These are phyloP conservation scores for Phanerochaete sordida DNA, from an alignment of 768 basidiomycete genomes.

Conservation along the genomic window DNA sequence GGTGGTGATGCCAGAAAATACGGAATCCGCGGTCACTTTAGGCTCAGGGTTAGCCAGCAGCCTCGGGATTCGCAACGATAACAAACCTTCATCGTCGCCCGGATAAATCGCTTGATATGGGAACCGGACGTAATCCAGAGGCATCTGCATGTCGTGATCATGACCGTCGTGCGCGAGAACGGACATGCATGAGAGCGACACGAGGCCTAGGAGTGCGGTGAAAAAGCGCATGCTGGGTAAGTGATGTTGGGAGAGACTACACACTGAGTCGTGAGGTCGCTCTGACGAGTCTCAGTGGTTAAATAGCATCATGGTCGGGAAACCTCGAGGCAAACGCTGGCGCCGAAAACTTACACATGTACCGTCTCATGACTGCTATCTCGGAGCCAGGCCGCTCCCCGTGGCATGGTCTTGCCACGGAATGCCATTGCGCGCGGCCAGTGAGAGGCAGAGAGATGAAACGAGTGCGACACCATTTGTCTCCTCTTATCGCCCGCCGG, in stretches of 20 bases:
- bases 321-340: conserved; percentile 4
- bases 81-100: conserved; percentile 52
- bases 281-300: not conserved
- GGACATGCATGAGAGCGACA: conserved; percentile 24
- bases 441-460: not conserved
- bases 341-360: conserved; percentile 9
- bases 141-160: conserved; percentile 51
- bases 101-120: conserved; percentile 61
- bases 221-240: conserved; percentile 15
- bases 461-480: not conserved
- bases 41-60: not conserved
- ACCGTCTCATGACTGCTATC: conserved; percentile 16
- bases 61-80: not conserved
- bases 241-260: not conserved
- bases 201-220: not conserved
- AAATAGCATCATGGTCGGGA: not conserved
- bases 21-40: conserved; percentile 69
- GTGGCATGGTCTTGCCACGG: not conserved
- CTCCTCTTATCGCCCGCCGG: conserved; percentile 6
- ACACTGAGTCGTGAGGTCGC: not conserved
- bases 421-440: not conserved
- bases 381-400: not conserved
- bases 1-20: conserved; percentile 80
- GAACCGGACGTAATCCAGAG: conserved; percentile 63
- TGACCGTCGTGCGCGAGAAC: conserved; percentile 32